These are phyloP conservation scores for Fusarium temperatum DNA, from an alignment of 2,329 filamentous ascomycete genomes.

Conservation along the genomic window DNA sequence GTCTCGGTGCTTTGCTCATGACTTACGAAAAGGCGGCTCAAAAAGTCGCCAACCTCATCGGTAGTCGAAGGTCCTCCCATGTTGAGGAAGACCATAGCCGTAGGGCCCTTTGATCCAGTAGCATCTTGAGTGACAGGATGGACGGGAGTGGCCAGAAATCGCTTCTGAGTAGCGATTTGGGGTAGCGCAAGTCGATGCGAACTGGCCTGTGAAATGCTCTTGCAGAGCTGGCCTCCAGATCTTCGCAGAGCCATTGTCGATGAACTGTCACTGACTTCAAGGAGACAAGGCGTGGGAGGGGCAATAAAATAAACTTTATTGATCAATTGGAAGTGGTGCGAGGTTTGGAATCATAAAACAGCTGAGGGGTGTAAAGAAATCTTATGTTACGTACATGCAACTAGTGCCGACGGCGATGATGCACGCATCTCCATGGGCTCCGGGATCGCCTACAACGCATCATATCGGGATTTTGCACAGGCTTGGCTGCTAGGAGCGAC, in stretches of 20 bases:
- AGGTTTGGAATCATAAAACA: constrained; percentile 28
- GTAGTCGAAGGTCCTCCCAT: constrained; percentile 96
- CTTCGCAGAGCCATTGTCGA: constrained; percentile 46
- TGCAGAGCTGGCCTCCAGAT: constrained; percentile 45
- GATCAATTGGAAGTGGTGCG: constrained; percentile 27
- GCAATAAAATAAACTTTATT: neutral
- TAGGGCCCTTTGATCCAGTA: constrained; percentile 78
- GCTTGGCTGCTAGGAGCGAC: constrained; percentile 14
- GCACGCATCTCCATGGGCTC: constrained; percentile 37
- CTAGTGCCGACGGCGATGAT: constrained; percentile 40
- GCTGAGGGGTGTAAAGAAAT: constrained; percentile 32
- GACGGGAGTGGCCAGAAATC: constrained; percentile 55
- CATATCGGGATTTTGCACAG: constrained; percentile 32
- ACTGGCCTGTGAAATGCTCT: constrained; percentile 37
- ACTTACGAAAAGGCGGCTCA: constrained; percentile 90
- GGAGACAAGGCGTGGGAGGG: neutral
- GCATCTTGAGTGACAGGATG: constrained; percentile 84
- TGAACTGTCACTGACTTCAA: neutral
- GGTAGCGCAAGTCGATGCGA: constrained; percentile 43
- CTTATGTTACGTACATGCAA: constrained; percentile 22
- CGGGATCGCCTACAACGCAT: constrained; percentile 36
- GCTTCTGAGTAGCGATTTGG: constrained; percentile 44
- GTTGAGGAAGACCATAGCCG: constrained; percentile 98
- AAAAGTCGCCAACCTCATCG: constrained; percentile 86
- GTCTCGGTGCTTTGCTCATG: neutral